A percentile compares a stretch with the other conserved stretches of the same genome.
phyloP scores from a whole-genome alignment of 768 basidiomycete genomes.

The Termitomyces sp. region DNA sequence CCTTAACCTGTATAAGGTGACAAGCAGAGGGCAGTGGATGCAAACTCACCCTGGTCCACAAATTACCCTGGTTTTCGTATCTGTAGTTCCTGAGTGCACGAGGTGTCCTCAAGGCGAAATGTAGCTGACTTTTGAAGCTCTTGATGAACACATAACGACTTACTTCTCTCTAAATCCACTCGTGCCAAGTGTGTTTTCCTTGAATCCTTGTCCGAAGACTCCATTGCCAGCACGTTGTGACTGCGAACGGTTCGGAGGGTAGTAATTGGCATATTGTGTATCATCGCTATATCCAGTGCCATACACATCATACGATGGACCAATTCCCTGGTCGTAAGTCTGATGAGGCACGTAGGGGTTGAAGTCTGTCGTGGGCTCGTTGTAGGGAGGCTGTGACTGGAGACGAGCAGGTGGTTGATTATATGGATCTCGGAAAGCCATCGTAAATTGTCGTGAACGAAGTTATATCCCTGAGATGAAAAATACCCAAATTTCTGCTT shows the following conservation, averaged over 20 bases:
- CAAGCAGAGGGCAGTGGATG: neutral
- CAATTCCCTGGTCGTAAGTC: conserved; percentile 44
- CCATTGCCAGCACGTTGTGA: conserved; percentile 15
- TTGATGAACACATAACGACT: neutral
- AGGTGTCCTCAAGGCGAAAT: conserved; percentile 23
- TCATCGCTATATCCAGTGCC: conserved; percentile 34
- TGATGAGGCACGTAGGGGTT: conserved; percentile 50
- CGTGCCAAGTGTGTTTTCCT: conserved; percentile 5
- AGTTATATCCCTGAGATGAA: neutral
- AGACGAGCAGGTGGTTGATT: conserved; percentile 21
- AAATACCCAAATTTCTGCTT: neutral
- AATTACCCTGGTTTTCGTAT: conserved; percentile 49
- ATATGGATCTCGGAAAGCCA: conserved; percentile 57
- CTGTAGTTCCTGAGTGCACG: conserved; percentile 46
- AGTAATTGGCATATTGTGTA: conserved; percentile 19
- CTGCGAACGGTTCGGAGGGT: conserved; percentile 19
- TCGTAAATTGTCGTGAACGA: conserved; percentile 17
- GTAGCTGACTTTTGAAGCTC: neutral
- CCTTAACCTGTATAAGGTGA: conserved; percentile 29
- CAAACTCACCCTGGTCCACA: conserved; percentile 59
- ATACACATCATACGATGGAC: conserved; percentile 24
- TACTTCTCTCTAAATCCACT: conserved; percentile 9
- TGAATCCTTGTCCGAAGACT: conserved; percentile 7
- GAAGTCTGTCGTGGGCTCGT: conserved; percentile 26
- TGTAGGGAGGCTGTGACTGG: conserved; percentile 25